A percentile compares a stretch with the other conserved stretches of the same genome.
Conservation (phyloP, 345 rosid genomes). For the Heritiera littoralis region DNA sequence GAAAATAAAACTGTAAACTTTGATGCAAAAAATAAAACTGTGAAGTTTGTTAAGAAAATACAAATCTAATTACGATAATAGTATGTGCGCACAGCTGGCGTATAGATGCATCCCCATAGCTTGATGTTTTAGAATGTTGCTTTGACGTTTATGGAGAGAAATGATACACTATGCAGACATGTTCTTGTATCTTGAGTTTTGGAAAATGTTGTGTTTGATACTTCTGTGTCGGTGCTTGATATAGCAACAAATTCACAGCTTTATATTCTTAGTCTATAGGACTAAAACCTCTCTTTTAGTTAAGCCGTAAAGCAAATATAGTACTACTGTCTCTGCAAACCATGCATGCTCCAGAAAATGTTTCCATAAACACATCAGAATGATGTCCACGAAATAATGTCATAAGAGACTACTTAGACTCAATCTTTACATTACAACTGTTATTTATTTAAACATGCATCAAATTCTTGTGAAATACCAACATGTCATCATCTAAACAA, state of each 20-base stretch:
- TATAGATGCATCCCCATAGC: not conserved
- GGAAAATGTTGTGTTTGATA: not conserved
- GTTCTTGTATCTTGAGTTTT: not conserved
- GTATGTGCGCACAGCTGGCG: not conserved
- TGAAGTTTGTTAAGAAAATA: not conserved
- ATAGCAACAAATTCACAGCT: not conserved
- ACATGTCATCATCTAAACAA: not conserved
- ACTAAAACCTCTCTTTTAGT: not conserved
- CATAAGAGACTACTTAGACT: not conserved
- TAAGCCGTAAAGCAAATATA: not conserved
- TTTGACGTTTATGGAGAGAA: not conserved
- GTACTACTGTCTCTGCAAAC: not conserved
- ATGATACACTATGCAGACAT: not conserved
- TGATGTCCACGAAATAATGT: not conserved
- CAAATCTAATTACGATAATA: not conserved
- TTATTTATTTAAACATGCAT: not conserved
- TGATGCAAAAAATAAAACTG: not conserved
- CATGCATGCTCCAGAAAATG: not conserved
- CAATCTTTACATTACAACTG: not conserved
- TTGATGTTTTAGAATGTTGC: conserved; percentile 2
- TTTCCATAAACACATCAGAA: not conserved
- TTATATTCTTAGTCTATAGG: not conserved
- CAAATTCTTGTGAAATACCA: conserved; percentile 4
- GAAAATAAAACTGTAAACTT: not conserved
- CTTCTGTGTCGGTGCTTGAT: not conserved